A percentile compares a stretch with the other conserved stretches of the same genome.
These are phyloP conservation scores for Taiwanofungus camphoratus DNA, from an alignment of 1,284 basidiomycete genomes.

Conservation along the genomic window DNA sequence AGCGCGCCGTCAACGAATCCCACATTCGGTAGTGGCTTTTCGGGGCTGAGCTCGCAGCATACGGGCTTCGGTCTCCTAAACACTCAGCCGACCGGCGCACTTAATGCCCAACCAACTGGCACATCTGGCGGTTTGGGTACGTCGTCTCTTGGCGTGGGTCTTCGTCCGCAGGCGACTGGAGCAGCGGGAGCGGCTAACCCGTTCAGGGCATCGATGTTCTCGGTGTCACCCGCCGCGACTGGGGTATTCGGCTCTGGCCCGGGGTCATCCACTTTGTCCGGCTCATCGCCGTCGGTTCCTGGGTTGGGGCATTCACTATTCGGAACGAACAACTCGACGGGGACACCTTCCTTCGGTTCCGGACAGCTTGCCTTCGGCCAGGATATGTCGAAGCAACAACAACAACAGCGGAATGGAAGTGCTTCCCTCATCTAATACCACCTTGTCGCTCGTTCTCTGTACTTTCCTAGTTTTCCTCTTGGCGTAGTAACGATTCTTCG, in stretches of 20 bases:
- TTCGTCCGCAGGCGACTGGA: slow-evolving; percentile 72
- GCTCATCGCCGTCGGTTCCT: slow-evolving; percentile 12
- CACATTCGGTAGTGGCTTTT: slow-evolving; percentile 8
- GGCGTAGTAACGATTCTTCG: no score
- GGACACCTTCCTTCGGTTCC: slow-evolving; percentile 10
- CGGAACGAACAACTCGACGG: slow-evolving; percentile 8
- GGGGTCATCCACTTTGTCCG: slow-evolving; percentile 14
- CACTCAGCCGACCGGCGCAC: slow-evolving; percentile 30
- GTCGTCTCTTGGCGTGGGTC: slow-evolving; percentile 48
- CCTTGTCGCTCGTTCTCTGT: no score
- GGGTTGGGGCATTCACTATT: slow-evolving; percentile 15
- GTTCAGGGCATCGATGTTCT: slow-evolving; percentile 52
- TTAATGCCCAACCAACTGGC: slow-evolving; percentile 23
- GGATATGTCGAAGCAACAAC: slow-evolving; percentile 22
- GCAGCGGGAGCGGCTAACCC: slow-evolving; percentile 58
- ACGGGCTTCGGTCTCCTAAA: slow-evolving; percentile 17
- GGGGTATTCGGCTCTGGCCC: slow-evolving; percentile 9
- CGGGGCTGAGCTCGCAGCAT: slow-evolving; percentile 16
- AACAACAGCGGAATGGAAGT: slow-evolving; percentile 30
- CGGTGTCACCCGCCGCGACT: slow-evolving; percentile 15
- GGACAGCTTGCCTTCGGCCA: slow-evolving; percentile 18
- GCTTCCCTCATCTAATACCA: slow-evolving; percentile 33
- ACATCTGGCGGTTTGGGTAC: slow-evolving; percentile 15
- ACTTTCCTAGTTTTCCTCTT: no score
- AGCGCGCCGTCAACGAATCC: slow-evolving; percentile 6